Conservation (phyloP, 176 grass and related monocot genomes). For the Paspalum notatum region DNA sequence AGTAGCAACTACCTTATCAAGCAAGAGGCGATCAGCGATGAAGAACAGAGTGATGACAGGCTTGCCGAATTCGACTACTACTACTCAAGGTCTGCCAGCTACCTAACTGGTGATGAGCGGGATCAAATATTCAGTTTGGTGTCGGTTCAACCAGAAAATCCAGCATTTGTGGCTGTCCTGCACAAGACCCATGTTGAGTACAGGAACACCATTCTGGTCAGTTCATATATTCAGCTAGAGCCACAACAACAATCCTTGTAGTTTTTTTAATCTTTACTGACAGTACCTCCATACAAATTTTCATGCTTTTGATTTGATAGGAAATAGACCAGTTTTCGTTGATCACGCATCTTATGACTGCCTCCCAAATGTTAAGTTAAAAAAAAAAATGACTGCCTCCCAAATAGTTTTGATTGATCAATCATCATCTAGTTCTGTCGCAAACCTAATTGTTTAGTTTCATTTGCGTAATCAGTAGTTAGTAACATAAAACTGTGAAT, state of each 20-base stretch:
- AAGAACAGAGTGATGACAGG: conserved; percentile 5
- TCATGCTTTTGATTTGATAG: background rate
- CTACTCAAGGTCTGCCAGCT: conserved; percentile 32
- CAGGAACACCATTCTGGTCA: conserved; percentile 40
- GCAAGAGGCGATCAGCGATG: background rate
- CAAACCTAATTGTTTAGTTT: too few relatives aligned
- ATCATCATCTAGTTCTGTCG: background rate
- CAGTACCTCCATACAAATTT: background rate
- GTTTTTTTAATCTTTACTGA: background rate
- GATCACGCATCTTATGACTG: background rate
- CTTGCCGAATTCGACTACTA: background rate
- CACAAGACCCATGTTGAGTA: conserved; percentile 16
- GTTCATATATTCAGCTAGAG: conserved; percentile 9
- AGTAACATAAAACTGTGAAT: background rate
- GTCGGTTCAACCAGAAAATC: conserved; percentile 42
- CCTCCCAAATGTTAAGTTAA: too few relatives aligned
- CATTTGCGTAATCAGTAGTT: background rate
- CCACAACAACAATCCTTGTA: background rate
- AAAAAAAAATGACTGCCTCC: too few relatives aligned
- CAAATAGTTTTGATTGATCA: background rate
- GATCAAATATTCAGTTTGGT: conserved; percentile 37
- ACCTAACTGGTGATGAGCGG: conserved; percentile 15
- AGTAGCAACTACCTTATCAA: background rate
- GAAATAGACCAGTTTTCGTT: background rate
- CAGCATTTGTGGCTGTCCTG: conserved; percentile 40